Evolutionary conservation across 495 filamentous ascomycete species (phyloP).

Genomic region (Halenospora varia): DNA sequence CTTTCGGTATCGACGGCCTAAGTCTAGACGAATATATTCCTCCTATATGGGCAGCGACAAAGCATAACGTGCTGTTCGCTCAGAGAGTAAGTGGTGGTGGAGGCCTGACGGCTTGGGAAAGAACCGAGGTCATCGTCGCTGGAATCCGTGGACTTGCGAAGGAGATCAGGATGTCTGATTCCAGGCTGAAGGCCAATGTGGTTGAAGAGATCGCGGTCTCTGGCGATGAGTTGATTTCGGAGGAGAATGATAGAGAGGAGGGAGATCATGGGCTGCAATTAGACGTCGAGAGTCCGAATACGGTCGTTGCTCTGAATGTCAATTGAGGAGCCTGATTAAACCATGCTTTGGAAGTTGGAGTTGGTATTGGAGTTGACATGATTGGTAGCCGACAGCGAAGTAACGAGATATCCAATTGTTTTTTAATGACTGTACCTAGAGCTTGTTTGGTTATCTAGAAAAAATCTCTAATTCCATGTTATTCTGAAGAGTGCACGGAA

Average conservation of each 20-base stretch:
- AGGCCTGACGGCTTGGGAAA: conserved; percentile 39
- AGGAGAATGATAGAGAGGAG: neutral
- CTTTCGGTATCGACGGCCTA: conserved; percentile 32
- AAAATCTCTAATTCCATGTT: too few species aligned
- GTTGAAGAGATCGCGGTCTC: conserved; percentile 30
- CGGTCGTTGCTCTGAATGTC: conserved; percentile 16
- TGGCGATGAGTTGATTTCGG: conserved; percentile 5
- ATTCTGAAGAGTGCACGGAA: too few species aligned
- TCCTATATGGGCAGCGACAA: conserved; percentile 40
- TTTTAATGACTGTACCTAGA: too few species aligned
- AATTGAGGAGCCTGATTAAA: conserved; percentile 1
- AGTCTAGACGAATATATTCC: conserved; percentile 29
- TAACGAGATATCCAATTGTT: too few species aligned
- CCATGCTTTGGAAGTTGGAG: too few species aligned
- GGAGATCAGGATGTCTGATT: conserved; percentile 30
- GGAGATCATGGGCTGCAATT: conserved; percentile 13
- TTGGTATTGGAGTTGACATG: too few species aligned
- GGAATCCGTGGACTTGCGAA: conserved; percentile 36
- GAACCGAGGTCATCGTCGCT: conserved; percentile 33
- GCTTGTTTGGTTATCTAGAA: too few species aligned
- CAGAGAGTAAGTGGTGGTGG: conserved; percentile 29
- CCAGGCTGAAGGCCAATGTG: conserved; percentile 26
- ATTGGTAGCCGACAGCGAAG: too few species aligned
- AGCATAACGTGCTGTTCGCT: conserved; percentile 36
- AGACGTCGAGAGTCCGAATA: conserved; percentile 24